phyloP scores from a whole-genome alignment of 1,284 basidiomycete species.

The Ganoderma resinaceum region DNA sequence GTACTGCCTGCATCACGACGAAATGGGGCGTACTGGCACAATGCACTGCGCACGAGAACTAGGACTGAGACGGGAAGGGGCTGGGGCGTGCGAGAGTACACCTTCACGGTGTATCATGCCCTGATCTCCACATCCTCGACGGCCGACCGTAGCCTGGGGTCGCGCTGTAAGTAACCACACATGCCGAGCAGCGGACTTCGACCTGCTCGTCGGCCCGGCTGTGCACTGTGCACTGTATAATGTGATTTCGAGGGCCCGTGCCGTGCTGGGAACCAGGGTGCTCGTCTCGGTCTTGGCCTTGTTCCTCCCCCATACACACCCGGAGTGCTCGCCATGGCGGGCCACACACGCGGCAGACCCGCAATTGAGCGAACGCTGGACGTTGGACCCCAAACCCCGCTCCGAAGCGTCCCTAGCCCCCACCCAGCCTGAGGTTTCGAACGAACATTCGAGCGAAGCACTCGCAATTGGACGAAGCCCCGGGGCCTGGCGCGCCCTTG shows the following conservation, averaged over 20 bases:
- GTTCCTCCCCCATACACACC: background rate
- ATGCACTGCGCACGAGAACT: background rate
- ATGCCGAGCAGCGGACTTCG: background rate
- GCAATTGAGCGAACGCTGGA: background rate
- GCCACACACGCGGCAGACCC: background rate
- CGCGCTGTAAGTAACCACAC: background rate
- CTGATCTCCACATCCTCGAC: background rate
- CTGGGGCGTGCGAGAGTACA: background rate
- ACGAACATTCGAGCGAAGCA: background rate
- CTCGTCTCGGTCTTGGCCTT: background rate
- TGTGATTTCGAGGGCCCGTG: background rate
- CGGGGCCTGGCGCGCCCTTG: background rate
- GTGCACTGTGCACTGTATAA: background rate
- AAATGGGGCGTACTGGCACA: background rate
- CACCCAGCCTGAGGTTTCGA: background rate
- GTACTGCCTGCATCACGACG: background rate
- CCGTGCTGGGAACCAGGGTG: background rate
- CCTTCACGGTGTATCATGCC: background rate
- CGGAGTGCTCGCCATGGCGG: background rate
- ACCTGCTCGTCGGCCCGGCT: background rate
- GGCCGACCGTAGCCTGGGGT: background rate
- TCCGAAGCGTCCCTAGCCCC: background rate
- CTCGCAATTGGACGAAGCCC: background rate
- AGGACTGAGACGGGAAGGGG: background rate
- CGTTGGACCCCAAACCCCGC: background rate